Evolutionary conservation across 176 grass and related monocot species (phyloP).

Genomic region (Carex kokanica): DNA sequence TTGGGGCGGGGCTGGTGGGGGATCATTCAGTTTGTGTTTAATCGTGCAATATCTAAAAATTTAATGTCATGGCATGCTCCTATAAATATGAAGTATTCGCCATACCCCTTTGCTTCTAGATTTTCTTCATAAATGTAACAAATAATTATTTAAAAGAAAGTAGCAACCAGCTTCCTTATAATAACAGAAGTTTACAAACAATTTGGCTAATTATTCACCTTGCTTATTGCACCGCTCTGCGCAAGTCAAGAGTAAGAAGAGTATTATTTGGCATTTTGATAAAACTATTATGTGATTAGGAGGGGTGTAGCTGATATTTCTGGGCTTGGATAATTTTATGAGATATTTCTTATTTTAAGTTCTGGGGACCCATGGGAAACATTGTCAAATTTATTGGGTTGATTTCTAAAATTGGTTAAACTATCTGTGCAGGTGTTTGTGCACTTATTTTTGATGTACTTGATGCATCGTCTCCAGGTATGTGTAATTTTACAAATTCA

Average conservation of each 20-base stretch:
- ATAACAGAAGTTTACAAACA: background rate
- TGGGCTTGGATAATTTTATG: background rate
- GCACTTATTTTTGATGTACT: slow-evolving; percentile 99
- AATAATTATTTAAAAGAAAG: background rate
- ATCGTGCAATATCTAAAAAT: too few relatives aligned
- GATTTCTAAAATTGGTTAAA: slow-evolving; percentile 5
- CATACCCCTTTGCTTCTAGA: background rate
- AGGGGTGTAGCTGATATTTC: background rate
- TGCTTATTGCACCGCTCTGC: background rate
- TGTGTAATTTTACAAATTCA: slow-evolving; percentile 12
- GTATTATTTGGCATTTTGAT: background rate
- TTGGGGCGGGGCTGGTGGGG: background rate
- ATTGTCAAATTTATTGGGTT: background rate
- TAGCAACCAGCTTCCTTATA: background rate
- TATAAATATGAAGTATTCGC: background rate
- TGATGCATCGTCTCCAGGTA: slow-evolving; percentile 93
- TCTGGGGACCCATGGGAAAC: background rate
- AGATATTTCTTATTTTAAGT: background rate
- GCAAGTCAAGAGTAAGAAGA: background rate
- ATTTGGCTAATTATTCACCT: background rate
- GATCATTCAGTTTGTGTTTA: background rate
- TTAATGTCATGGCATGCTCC: background rate
- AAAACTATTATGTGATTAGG: background rate
- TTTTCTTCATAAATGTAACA: slow-evolving; percentile 1
- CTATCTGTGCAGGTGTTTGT: slow-evolving; percentile 74